phyloP scores from a whole-genome alignment of 345 rosid genomes.

The Citrus sp. region DNA sequence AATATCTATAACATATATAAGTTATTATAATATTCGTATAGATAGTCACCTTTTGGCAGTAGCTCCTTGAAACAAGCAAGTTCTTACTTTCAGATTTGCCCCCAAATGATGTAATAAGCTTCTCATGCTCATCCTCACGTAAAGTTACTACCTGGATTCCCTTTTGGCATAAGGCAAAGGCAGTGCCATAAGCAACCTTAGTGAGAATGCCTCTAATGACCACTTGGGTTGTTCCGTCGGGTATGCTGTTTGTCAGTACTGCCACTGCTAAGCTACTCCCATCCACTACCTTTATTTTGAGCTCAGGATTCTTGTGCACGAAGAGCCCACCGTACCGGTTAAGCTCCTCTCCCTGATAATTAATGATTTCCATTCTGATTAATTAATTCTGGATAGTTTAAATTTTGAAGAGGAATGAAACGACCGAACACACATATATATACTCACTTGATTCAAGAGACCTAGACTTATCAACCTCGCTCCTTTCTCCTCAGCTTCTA shows the following conservation, averaged over 20 bases:
- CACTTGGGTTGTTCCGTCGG: conserved; percentile 8
- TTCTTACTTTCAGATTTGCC: background rate
- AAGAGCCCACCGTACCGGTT: conserved; percentile 1
- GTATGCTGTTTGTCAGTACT: conserved; percentile 5
- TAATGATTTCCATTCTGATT: background rate
- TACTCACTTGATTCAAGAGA: conserved; percentile 37
- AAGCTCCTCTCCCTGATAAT: conserved; percentile 1
- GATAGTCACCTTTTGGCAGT: background rate
- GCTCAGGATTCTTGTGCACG: background rate
- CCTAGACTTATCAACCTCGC: conserved; percentile 42
- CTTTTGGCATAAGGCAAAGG: background rate
- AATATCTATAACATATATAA: no score
- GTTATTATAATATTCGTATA: no score
- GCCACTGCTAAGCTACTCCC: conserved; percentile 14
- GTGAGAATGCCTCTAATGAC: conserved; percentile 7
- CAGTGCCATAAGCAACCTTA: conserved; percentile 6
- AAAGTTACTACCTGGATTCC: background rate
- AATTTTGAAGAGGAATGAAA: background rate
- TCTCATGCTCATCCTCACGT: background rate
- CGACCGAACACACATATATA: no score
- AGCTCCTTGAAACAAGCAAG: conserved; percentile 30
- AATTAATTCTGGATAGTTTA: no score
- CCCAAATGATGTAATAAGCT: background rate
- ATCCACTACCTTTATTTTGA: conserved; percentile 13
- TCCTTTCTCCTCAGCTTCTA: conserved; percentile 38